A percentile compares a stretch with the other conserved stretches of the same genome.
Conservation (phyloP, 768 basidiomycete genomes). For the Tricholoma hemisulphureum region DNA sequence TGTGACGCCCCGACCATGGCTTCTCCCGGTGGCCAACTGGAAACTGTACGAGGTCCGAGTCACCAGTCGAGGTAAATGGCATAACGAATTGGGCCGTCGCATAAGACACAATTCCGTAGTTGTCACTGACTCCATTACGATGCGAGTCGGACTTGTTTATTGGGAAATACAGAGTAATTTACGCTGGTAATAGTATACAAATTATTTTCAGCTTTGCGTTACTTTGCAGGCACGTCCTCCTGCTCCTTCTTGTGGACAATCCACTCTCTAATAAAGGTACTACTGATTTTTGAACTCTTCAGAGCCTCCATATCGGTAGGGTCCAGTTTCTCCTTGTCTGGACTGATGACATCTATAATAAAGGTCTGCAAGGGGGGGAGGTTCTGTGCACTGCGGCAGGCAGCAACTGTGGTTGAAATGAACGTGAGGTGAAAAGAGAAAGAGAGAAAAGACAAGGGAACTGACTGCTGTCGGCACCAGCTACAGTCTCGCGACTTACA, state of each 20-base stretch:
- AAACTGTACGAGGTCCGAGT: no score
- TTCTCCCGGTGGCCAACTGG: no score
- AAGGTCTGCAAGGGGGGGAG: conserved; percentile 65
- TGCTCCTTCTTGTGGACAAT: conserved; percentile 46
- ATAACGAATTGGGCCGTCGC: no score
- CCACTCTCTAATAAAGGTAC: conserved; percentile 90
- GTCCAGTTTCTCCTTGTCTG: conserved; percentile 56
- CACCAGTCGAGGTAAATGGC: no score
- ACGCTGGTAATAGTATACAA: no score
- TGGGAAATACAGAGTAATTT: no score
- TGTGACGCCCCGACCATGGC: no score
- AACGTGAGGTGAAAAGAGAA: neutral
- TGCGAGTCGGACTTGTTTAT: no score
- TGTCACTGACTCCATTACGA: no score
- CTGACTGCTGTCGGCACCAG: conserved; percentile 74
- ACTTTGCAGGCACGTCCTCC: no score
- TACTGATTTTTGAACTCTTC: conserved; percentile 88
- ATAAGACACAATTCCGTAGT: no score
- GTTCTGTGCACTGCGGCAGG: conserved; percentile 49
- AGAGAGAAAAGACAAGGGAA: conserved; percentile 11
- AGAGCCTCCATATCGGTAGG: conserved; percentile 66
- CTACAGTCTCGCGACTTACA: conserved; percentile 83
- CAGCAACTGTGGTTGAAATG: conserved; percentile 50
- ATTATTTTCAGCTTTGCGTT: no score
- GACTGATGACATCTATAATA: conserved; percentile 88